Conservation (phyloP, 768 basidiomycete genomes). For the Amyloporia xantha region DNA sequence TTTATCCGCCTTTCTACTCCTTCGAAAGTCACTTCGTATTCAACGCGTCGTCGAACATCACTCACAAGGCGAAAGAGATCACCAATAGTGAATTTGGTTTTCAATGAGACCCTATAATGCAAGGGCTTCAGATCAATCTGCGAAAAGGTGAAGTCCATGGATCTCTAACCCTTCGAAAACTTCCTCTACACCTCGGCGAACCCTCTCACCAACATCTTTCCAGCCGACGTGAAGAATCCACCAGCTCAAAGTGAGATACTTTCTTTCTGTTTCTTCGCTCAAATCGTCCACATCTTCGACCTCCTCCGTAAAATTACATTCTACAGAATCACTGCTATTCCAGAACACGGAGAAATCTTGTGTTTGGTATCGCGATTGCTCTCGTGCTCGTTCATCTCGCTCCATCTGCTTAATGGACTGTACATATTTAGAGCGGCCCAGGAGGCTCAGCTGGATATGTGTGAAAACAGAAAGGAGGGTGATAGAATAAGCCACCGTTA, state of each 20-base stretch:
- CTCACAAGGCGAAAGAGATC: conserved; percentile 65
- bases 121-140: neutral
- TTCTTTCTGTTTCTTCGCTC: conserved; percentile 64
- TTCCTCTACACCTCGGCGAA: conserved; percentile 68
- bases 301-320: conserved; percentile 19
- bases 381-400: conserved; percentile 48
- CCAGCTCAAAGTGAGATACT: conserved; percentile 85
- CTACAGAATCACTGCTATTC: conserved; percentile 13
- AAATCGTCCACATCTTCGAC: conserved; percentile 31
- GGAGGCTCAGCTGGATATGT: conserved; percentile 75
- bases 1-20: conserved; percentile 51
- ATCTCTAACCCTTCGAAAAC: conserved; percentile 84
- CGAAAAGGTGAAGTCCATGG: too few species aligned
- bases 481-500: conserved; percentile 82
- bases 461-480: conserved; percentile 85
- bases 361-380: conserved; percentile 36
- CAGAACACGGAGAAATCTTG: conserved; percentile 33
- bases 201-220: conserved; percentile 74
- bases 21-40: conserved; percentile 60
- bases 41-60: conserved; percentile 73
- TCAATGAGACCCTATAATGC: conserved; percentile 89
- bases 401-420: conserved; percentile 56
- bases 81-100: conserved; percentile 59
- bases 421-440: conserved; percentile 79
- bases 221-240: conserved; percentile 91